Evolutionary conservation across 208 protist species (phyloP).

Genomic region (Lotmaria passim): DNA sequence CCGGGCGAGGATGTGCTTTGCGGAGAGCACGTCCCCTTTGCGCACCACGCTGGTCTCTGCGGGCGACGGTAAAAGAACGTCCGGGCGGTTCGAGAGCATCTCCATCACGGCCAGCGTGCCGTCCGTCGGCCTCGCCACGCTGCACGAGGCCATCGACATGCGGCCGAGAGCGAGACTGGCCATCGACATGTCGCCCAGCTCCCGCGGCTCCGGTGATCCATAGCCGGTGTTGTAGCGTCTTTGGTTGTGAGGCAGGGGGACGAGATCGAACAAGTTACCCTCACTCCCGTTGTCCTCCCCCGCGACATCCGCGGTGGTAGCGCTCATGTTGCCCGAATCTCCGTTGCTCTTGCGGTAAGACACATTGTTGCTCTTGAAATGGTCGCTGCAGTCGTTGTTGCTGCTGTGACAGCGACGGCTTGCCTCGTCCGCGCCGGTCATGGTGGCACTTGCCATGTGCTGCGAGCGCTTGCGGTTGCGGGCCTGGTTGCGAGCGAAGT

Average conservation of each 20-base stretch:
- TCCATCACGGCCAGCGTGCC: conserved; percentile 75
- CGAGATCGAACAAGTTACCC: background rate
- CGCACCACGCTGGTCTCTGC: conserved; percentile 62
- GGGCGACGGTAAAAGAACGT: conserved; percentile 75
- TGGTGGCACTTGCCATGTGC: background rate
- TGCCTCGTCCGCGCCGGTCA: background rate
- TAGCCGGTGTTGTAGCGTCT: background rate
- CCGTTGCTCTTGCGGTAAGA: background rate
- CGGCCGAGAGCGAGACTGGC: conserved; percentile 44
- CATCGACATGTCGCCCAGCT: conserved; percentile 37
- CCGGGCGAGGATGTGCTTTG: conserved; percentile 76
- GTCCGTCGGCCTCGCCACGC: conserved; percentile 59
- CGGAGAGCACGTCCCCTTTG: conserved; percentile 79
- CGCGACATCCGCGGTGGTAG: background rate
- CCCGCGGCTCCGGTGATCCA: conserved; percentile 8
- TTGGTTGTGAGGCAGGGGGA: background rate
- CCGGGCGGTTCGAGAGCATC: conserved; percentile 58
- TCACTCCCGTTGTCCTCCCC: background rate
- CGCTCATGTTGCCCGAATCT: background rate
- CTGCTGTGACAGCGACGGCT: background rate
- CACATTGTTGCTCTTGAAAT: background rate
- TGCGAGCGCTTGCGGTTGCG: conserved; percentile 17
- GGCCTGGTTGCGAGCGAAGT: conserved; percentile 43
- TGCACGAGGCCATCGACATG: conserved; percentile 69
- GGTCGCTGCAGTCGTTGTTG: background rate